Evolutionary conservation across 495 filamentous ascomycete species (phyloP).

Genomic region (Penicillium egyptiacum): DNA sequence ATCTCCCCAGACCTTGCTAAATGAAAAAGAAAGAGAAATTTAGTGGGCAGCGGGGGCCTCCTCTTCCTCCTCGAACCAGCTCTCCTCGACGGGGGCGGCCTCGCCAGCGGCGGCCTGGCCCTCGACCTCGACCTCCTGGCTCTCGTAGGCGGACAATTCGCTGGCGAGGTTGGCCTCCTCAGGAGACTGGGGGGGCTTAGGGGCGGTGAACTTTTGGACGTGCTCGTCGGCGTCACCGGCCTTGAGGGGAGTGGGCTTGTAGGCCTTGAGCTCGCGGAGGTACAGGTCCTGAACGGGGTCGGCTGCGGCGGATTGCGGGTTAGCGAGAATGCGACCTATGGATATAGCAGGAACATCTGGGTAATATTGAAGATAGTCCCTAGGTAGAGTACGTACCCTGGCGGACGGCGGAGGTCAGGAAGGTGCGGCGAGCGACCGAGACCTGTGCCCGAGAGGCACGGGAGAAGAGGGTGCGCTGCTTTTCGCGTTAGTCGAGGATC

Average conservation of each 20-base stretch:
- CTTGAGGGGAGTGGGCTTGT: slow-evolving; percentile 85
- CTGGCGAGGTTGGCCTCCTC: slow-evolving; percentile 89
- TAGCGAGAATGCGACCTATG: slow-evolving; percentile 13
- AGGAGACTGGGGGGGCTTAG: slow-evolving; percentile 78
- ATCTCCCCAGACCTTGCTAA: slow-evolving; percentile 37
- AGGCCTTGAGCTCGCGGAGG: slow-evolving; percentile 87
- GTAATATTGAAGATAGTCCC: neutral
- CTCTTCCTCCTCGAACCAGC: slow-evolving; percentile 71
- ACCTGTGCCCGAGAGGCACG: slow-evolving; percentile 72
- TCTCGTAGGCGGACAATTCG: slow-evolving; percentile 91
- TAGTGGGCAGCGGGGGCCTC: slow-evolving; percentile 53
- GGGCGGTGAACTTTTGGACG: slow-evolving; percentile 81
- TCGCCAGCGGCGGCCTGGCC: slow-evolving; percentile 65
- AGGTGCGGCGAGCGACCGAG: slow-evolving; percentile 70
- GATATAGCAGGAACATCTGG: neutral
- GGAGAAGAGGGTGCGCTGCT: slow-evolving; percentile 77
- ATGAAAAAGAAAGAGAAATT: slow-evolving; percentile 27
- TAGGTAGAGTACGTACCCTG: slow-evolving; percentile 35
- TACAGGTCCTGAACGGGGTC: slow-evolving; percentile 97
- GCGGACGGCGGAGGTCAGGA: slow-evolving; percentile 59
- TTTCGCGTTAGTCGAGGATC: slow-evolving; percentile 19
- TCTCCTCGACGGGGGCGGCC: slow-evolving; percentile 59
- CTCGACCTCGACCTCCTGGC: slow-evolving; percentile 90
- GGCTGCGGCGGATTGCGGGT: slow-evolving; percentile 52
- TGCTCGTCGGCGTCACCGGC: slow-evolving; percentile 82